Evolutionary conservation across 2,329 filamentous ascomycete species (phyloP).

Genomic region (Ophiosphaerella herpotricha): DNA sequence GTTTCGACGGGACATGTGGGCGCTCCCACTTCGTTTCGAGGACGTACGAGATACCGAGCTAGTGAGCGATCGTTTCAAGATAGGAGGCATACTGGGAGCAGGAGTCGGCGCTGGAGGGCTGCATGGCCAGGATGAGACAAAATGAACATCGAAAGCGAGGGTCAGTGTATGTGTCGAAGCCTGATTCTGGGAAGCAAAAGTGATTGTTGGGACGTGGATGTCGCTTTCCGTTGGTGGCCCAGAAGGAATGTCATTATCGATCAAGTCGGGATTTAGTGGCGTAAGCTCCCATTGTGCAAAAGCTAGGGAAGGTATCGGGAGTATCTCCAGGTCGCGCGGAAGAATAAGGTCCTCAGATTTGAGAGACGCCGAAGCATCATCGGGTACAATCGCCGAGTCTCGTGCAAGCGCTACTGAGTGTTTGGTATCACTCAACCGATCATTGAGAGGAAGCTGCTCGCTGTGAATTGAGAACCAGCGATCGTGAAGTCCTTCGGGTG

Average conservation of each 20-base stretch:
- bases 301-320: constrained; percentile 19
- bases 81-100: constrained; percentile 23
- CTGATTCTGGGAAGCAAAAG: constrained; percentile 34
- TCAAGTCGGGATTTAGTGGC: constrained; percentile 24
- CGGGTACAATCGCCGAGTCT: constrained; percentile 45
- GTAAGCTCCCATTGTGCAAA: constrained; percentile 37
- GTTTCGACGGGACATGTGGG: constrained; percentile 31
- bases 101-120: constrained; percentile 46
- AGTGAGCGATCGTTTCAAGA: constrained; percentile 30
- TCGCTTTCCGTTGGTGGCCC: constrained; percentile 23
- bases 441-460: constrained; percentile 33
- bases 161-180: constrained; percentile 30
- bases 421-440: constrained; percentile 47
- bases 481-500: constrained; percentile 48
- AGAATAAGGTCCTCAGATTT: constrained; percentile 45
- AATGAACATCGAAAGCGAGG: constrained; percentile 57
- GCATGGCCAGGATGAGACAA: constrained; percentile 61
- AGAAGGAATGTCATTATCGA: constrained; percentile 26
- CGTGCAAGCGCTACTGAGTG: constrained; percentile 34
- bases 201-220: constrained; percentile 36
- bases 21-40: constrained; percentile 37
- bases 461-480: constrained; percentile 58
- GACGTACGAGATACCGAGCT: constrained; percentile 35
- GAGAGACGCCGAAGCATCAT: constrained; percentile 13
- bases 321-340: constrained; percentile 38